phyloP scores from a whole-genome alignment of 2,329 filamentous ascomycete species.

The Ceratocystis alfenasii region DNA sequence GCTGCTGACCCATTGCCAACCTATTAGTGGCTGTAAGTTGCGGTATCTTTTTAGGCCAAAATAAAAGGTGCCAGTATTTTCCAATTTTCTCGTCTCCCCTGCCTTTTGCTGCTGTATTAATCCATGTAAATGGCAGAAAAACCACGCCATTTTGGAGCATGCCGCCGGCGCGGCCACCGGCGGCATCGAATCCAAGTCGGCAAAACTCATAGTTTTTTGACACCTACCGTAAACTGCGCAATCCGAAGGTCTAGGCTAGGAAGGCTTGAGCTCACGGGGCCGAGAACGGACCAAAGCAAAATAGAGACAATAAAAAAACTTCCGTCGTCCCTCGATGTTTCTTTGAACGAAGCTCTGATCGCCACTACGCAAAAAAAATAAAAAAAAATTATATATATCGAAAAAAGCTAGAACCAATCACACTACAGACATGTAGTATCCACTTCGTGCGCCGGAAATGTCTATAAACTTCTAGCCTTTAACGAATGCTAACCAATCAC shows the following conservation, averaged over 20 bases:
- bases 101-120: not conserved
- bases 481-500: not conserved
- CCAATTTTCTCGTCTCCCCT: not conserved
- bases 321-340: not conserved
- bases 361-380: too few relatives aligned
- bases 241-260: not conserved
- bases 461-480: not conserved
- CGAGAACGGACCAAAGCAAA: conserved; percentile 7
- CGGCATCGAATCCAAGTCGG: not conserved
- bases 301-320: not conserved
- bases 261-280: not conserved
- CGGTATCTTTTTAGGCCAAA: too few relatives aligned
- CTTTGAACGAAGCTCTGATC: not conserved
- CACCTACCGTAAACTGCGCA: not conserved
- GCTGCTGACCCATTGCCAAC: not conserved
- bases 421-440: not conserved
- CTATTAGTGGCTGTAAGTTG: not conserved
- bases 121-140: not conserved
- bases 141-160: conserved; percentile 10
- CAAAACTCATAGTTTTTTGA: not conserved
- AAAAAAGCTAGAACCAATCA: not conserved
- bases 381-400: too few relatives aligned
- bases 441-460: not conserved
- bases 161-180: conserved; percentile 16
- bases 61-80: not conserved